These are phyloP conservation scores for Euphorbia lathyris DNA, from an alignment of 345 rosid species.

Conservation along the genomic window DNA sequence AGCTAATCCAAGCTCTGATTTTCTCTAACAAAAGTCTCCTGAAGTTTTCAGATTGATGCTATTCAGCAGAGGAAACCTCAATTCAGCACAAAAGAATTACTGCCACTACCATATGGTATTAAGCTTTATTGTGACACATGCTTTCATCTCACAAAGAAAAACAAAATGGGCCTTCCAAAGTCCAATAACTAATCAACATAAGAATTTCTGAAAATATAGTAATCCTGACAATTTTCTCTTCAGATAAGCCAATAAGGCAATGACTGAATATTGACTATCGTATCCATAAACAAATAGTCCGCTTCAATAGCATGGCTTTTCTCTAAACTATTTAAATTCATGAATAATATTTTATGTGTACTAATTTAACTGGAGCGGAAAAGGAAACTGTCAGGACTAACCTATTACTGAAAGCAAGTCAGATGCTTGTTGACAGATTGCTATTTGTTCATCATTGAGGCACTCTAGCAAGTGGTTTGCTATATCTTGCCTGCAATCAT, in stretches of 20 bases:
- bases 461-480: conserved; percentile 52
- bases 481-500: conserved; percentile 61
- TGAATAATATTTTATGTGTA: background rate
- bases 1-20: too few relatives aligned
- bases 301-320: background rate
- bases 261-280: background rate
- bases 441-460: conserved; percentile 56
- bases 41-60: background rate
- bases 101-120: background rate
- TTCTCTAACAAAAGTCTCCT: background rate
- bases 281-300: background rate
- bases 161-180: background rate
- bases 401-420: conserved; percentile 61
- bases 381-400: conserved; percentile 30
- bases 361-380: background rate
- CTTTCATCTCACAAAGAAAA: background rate
- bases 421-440: conserved; percentile 47
- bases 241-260: background rate
- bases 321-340: background rate
- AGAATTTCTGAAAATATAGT: background rate
- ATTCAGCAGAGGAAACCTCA: too few relatives aligned
- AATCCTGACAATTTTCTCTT: background rate
- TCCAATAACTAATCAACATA: background rate
- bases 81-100: too few relatives aligned
- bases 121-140: background rate